Percentiles rank a stretch among this genome's conserved stretches.
Evolutionary conservation across 345 rosid genomes (phyloP).

Genomic region (Acer negundo): DNA sequence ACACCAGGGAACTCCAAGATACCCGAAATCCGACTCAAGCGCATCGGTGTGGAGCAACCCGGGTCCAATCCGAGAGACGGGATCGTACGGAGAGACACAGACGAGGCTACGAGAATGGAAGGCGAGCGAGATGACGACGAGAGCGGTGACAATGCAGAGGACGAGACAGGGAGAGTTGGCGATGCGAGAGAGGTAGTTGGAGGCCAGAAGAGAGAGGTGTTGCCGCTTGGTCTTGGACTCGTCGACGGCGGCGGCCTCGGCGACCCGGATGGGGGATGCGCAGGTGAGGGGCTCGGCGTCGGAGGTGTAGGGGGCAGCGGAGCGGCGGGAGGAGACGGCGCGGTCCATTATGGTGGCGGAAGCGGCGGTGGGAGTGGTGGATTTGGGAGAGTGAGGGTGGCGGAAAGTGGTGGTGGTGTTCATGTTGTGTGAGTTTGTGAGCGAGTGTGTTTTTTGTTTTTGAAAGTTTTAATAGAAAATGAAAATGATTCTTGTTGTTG

Average conservation of each 20-base stretch:
- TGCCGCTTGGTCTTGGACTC: slow-evolving; percentile 71
- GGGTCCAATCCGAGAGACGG: slow-evolving; percentile 66
- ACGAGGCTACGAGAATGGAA: slow-evolving; percentile 61
- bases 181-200: slow-evolving; percentile 52
- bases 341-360: slow-evolving; percentile 55
- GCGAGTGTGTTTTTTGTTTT: slow-evolving; percentile 21
- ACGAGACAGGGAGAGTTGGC: slow-evolving; percentile 54
- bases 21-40: slow-evolving; percentile 84
- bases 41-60: slow-evolving; percentile 76
- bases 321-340: slow-evolving; percentile 57
- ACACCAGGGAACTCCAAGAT: slow-evolving; percentile 99
- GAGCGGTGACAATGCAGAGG: slow-evolving; percentile 35
- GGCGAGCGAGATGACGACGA: slow-evolving; percentile 28
- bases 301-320: slow-evolving; percentile 21
- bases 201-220: slow-evolving; percentile 46
- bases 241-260: slow-evolving; percentile 34
- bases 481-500: not conserved
- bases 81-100: slow-evolving; percentile 73
- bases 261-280: slow-evolving; percentile 7
- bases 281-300: slow-evolving; percentile 14
- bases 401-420: slow-evolving; percentile 24
- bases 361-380: slow-evolving; percentile 27
- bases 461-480: not conserved
- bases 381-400: slow-evolving; percentile 46
- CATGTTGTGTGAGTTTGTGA: slow-evolving; percentile 15